Base-by-base conservation (phyloP, 768 basidiomycete genomes). In the Trametes maxima region DNA sequence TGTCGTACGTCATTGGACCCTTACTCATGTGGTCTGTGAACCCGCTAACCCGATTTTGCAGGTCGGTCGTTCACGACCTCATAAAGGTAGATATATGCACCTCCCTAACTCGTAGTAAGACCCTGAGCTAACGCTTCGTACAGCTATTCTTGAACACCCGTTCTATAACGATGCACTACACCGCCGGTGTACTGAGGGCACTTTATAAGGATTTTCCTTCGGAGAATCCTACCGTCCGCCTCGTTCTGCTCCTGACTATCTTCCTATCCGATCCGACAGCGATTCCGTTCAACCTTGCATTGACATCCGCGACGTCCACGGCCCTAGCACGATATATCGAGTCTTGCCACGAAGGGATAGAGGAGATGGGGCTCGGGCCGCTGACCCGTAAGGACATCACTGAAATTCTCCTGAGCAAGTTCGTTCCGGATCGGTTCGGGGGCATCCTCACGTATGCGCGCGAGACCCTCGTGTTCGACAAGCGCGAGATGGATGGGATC, bases 141-240 rank as follows among this genome's bases (percentile, higher is more conserved):
- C 65, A 92, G 90, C 82, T 87, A 11, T 92, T 91, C 75, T 72
- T 85, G 65, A 84, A 80, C 47, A 87, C 88, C 1, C 85, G 89
- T 54, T 86, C 87, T 6, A 83, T 92, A 60, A 84, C 82, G 22
- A 78, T 74, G 25, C 50, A 72, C 21, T 70, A 75, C 54, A 84
- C 81, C 19, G 78, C 78, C 54, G 79, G 79, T 66, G 80, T 80
- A 36, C 78, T 92, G 40, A 81, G 84, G 24, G 80, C 84, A 54
- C 79, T 92, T 45, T 87, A 82, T 70, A 72, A 75, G 47, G 90
- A 92, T 68, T 91, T 88, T 69, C 86, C 87, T 21, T 84, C 82
- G 44, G 66, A 77, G 7, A 82, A 89, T 67, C 79, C 80, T 21
- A 77, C 77, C 48, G 87, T 85, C 63, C 86, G 89, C 43, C 79